Evolutionary conservation across 2,329 filamentous ascomycete species (phyloP).

Genomic region (Nectriaceae sp.): DNA sequence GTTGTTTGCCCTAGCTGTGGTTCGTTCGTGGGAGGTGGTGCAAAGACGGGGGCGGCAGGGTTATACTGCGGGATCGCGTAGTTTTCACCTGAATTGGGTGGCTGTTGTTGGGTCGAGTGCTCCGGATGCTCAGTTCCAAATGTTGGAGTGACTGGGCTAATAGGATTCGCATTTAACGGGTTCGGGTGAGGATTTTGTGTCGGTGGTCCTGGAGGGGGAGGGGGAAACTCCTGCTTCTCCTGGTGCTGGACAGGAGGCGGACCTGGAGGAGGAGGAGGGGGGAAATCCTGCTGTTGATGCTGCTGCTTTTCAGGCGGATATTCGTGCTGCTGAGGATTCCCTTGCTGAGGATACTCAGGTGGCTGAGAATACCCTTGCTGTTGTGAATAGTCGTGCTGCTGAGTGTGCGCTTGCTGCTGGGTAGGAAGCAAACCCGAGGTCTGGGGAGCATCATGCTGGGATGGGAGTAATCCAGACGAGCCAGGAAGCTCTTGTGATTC

Average conservation of each 20-base stretch:
- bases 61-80: constrained; percentile 34
- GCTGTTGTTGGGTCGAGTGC: constrained; percentile 10
- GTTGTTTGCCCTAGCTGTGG: constrained; percentile 5
- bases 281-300: constrained; percentile 2
- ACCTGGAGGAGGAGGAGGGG: constrained; percentile 17
- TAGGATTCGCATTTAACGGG: neutral
- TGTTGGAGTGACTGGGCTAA: constrained; percentile 19
- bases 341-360: too few relatives aligned
- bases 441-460: too few relatives aligned
- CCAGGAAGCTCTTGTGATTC: too few relatives aligned
- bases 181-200: neutral
- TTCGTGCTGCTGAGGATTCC: constrained; percentile 10
- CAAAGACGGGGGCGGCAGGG: constrained; percentile 33
- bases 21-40: constrained; percentile 26
- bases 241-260: constrained; percentile 12
- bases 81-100: constrained; percentile 7
- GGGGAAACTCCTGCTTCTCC: constrained; percentile 24
- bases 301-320: constrained; percentile 9
- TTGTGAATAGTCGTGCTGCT: neutral
- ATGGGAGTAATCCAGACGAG: too few relatives aligned
- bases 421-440: too few relatives aligned
- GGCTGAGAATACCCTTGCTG: too few relatives aligned
- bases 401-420: neutral
- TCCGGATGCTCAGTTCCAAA: constrained; percentile 23
- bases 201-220: constrained; percentile 17